Percentiles rank a stretch among this genome's conserved stretches.
Evolutionary conservation across 2,329 filamentous ascomycete genomes (phyloP).

Genomic region (Pleurostoma richardsiae): DNA sequence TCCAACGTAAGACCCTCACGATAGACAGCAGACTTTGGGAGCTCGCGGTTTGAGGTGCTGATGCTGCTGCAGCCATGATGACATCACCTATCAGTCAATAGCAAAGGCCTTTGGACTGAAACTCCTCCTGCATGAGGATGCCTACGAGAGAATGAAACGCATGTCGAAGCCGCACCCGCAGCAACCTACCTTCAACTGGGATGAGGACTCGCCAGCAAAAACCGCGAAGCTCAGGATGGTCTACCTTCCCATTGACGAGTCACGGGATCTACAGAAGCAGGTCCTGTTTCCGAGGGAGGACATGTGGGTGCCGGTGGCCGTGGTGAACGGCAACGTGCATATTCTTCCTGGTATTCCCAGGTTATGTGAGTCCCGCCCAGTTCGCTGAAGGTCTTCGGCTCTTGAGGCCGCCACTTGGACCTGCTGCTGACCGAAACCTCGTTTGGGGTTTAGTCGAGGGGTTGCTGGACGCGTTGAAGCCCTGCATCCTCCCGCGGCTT

Average conservation of each 20-base stretch:
- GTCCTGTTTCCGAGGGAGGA: slow-evolving; percentile 74
- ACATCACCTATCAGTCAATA: slow-evolving; percentile 94
- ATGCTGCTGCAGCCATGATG: slow-evolving; percentile 66
- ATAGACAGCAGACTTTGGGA: not conserved
- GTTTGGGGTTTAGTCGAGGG: slow-evolving; percentile 50
- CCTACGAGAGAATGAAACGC: slow-evolving; percentile 77
- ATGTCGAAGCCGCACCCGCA: slow-evolving; percentile 69
- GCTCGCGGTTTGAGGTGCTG: not conserved
- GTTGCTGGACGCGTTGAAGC: slow-evolving; percentile 72
- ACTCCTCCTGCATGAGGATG: slow-evolving; percentile 70
- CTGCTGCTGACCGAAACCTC: not conserved
- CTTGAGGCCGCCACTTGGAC: not conserved
- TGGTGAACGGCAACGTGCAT: slow-evolving; percentile 90
- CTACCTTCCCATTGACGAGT: slow-evolving; percentile 71
- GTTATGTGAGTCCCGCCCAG: slow-evolving; percentile 50
- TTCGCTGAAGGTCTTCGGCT: not conserved
- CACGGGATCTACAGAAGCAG: slow-evolving; percentile 61
- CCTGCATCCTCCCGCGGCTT: slow-evolving; percentile 64
- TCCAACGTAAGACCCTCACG: slow-evolving; percentile 64
- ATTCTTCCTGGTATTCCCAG: slow-evolving; percentile 87
- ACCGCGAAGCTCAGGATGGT: slow-evolving; percentile 89
- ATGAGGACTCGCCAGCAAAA: slow-evolving; percentile 70
- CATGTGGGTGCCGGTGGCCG: slow-evolving; percentile 83
- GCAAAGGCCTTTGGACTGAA: slow-evolving; percentile 80
- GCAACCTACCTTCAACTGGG: slow-evolving; percentile 77